A percentile compares a stretch with the other conserved stretches of the same genome.
These are phyloP conservation scores for Thalia dealbata DNA, from an alignment of 176 grass and related monocot species.

Conservation along the genomic window DNA sequence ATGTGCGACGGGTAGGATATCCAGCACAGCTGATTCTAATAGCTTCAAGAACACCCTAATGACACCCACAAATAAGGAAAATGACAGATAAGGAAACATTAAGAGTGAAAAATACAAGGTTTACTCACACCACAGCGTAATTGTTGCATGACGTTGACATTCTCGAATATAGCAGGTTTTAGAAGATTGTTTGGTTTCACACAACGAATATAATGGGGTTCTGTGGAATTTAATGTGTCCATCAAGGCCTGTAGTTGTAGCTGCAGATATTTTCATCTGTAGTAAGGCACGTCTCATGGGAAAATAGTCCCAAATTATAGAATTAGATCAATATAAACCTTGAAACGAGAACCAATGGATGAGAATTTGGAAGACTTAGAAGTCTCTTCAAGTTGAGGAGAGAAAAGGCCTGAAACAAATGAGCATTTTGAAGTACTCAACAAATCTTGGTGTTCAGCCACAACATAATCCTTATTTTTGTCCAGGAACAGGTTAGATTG, in stretches of 20 bases:
- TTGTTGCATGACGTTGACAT: conserved; percentile 97
- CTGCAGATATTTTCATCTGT: conserved; percentile 37
- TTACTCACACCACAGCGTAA: conserved; percentile 98
- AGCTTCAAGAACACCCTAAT: conserved; percentile 98
- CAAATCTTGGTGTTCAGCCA: conserved; percentile 93
- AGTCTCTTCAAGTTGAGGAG: conserved; percentile 62
- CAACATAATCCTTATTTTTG: conserved; percentile 99
- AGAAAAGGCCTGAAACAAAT: conserved; percentile 84
- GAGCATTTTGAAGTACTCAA: conserved; percentile 84
- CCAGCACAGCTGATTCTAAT: conserved; percentile 99
- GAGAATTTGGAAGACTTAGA: conserved; percentile 96
- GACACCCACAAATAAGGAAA: conserved; percentile 12
- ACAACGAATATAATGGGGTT: conserved; percentile 97
- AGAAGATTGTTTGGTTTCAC: conserved; percentile 99
- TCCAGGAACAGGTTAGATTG: conserved; percentile 92
- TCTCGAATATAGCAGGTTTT: conserved; percentile 93
- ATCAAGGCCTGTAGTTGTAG: conserved; percentile 93
- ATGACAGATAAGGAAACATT: background rate
- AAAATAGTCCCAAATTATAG: background rate
- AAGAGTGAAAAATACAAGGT: conserved; percentile 1
- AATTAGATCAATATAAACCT: conserved; percentile 36
- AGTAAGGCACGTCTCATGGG: background rate
- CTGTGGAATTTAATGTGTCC: conserved; percentile 95
- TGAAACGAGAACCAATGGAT: conserved; percentile 92
- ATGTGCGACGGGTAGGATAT: conserved; percentile 92